Base-by-base conservation (phyloP, 2,329 filamentous ascomycete genomes). In the Calonectria leucothoes region DNA sequence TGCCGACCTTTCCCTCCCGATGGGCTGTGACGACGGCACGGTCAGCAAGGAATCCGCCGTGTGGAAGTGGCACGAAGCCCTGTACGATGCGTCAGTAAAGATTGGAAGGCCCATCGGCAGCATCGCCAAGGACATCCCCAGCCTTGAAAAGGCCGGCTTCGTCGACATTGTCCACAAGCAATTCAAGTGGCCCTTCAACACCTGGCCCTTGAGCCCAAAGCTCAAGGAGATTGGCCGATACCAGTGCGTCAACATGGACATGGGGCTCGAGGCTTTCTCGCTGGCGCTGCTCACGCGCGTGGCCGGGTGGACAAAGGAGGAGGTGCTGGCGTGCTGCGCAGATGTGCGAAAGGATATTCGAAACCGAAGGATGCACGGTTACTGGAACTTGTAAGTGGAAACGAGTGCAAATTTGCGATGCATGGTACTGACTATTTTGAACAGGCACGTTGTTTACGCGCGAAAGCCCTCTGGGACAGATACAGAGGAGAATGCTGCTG, bases 111-210 rank as follows among this genome's bases (percentile, higher is more conserved):
- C 80, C 3, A 73, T 82, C 15, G 65, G 66, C 12, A 73, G 71
- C 25, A 78, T 77, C 23, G 80, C 78, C 1, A 74, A 77, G 35
- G 67, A 76, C 17, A 79, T 75, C 37, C 64, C 75, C 23, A 83
- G 83, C 59, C 82, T 91, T 66, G 80, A 82, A 25, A 85, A 87
- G n/a, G 88, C 86, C 0, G 90, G 90, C 3, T 91, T 91, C 75
- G 82, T 83, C 61, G 84, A 90, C 74, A 85, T 91, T 0, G 79
- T 81, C 0, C 86, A 89, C 75, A 81, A 83, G 11, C 78, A 86
- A 25, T 87, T 83, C 77, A 87, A 86, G 78, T 85, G 88, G 80
- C 88, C 88, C 1, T 83, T 85, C 70, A 88, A 86, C 75, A 80
- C 84, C 5, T 90, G 89, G 88, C 85, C 88, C 0, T 86, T 85